These are phyloP conservation scores for Nakazawaea laoshanensis DNA, from an alignment of 805 yeast species.

Conservation along the genomic window DNA sequence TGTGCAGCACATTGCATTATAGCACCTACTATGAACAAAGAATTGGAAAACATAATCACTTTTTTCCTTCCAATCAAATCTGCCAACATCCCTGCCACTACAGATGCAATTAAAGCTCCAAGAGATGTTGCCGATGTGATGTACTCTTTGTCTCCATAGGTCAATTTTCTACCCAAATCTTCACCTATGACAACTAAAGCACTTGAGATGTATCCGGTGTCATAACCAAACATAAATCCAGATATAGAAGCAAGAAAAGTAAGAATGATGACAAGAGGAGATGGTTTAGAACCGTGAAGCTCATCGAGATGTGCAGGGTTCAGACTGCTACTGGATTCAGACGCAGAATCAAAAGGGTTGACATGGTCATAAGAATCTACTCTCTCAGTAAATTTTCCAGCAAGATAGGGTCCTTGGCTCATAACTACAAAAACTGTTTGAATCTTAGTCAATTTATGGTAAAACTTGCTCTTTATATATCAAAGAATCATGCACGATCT, in stretches of 20 bases:
- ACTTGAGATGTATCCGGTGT: constrained; percentile 51
- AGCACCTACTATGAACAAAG: constrained; percentile 40
- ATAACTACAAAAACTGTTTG: too few species aligned
- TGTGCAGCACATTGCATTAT: constrained; percentile 34
- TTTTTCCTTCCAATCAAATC: constrained; percentile 38
- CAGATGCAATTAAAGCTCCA: constrained; percentile 45
- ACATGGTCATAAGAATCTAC: background rate
- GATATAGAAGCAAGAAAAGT: constrained; percentile 45
- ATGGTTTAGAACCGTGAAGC: constrained; percentile 21
- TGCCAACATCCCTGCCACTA: constrained; percentile 40
- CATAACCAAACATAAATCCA: constrained; percentile 56
- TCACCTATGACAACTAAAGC: constrained; percentile 44
- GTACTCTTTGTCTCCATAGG: constrained; percentile 38
- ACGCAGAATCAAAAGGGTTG: constrained; percentile 2
- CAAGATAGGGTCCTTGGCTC: constrained; percentile 1
- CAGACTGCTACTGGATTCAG: background rate
- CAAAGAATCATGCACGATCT: background rate
- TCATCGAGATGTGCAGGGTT: background rate
- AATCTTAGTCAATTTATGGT: too few species aligned
- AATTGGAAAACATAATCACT: constrained; percentile 37
- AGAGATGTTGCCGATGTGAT: constrained; percentile 48
- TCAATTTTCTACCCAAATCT: constrained; percentile 31
- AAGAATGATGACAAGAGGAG: constrained; percentile 31
- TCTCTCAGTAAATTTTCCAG: constrained; percentile 1
- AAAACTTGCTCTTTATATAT: too few species aligned